A percentile compares a stretch with the other conserved stretches of the same genome.
Conservation (phyloP, 2,329 filamentous ascomycete species). For the Pestalotiopsis fici region DNA sequence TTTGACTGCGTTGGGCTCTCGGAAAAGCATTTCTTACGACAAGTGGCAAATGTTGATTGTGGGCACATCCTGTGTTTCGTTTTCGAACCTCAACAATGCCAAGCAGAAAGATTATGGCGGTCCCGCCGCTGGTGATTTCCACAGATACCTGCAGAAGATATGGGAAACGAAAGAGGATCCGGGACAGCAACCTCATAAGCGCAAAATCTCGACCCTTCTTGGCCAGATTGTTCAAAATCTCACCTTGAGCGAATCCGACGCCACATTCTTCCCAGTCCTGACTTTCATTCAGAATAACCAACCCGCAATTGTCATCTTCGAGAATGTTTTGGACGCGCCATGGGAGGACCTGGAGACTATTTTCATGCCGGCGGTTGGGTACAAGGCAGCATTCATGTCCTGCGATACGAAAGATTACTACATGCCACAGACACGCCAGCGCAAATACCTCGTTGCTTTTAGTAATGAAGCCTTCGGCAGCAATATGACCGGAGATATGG, state of each 20-base stretch:
- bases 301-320: conserved; percentile 68
- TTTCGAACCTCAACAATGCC: conserved; percentile 61
- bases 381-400: conserved; percentile 47
- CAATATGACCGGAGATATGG: not conserved
- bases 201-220: conserved; percentile 40
- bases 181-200: not conserved
- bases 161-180: not conserved
- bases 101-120: conserved; percentile 51
- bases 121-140: not conserved
- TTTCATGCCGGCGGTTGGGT: conserved; percentile 50
- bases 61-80: conserved; percentile 77
- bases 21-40: conserved; percentile 53
- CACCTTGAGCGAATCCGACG: conserved; percentile 64
- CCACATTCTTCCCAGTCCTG: conserved; percentile 65
- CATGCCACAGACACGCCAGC: conserved; percentile 68
- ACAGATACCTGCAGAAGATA: not conserved
- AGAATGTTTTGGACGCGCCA: conserved; percentile 66
- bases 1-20: conserved; percentile 68
- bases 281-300: conserved; percentile 54
- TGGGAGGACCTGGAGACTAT: conserved; percentile 54
- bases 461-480: conserved; percentile 35
- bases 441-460: conserved; percentile 63
- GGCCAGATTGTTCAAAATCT: conserved; percentile 53
- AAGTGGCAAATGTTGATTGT: conserved; percentile 67
- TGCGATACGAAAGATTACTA: conserved; percentile 74